Base-by-base conservation (phyloP, 176 grass and related monocot genomes). In the Lolium rigidum region DNA sequence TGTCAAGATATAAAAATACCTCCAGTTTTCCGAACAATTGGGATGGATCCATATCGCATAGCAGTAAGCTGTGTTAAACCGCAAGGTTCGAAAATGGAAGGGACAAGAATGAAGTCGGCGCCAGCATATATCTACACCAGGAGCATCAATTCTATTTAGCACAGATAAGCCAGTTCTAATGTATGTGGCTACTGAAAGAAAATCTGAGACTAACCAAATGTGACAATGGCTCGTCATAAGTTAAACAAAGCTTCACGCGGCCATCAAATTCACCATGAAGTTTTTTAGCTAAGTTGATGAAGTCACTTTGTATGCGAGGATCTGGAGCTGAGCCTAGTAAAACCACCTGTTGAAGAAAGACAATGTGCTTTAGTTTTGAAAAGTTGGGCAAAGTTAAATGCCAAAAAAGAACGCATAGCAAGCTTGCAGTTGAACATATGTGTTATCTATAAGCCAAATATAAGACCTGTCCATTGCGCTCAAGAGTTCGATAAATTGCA, bases 41-140 rank as follows among this genome's bases (percentile, higher is more conserved):
- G 97, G 75, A 98, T 92, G 82, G 97, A 94, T 38, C 97, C 97
- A 88, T 98, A 98, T 81, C 94, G 82, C 97, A 98, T 96, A 70
- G 97, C 97, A 48, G 74, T 94, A 89, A 98, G 94, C 49, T 98
- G 97, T 62, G 97, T 98, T 85, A 98, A 86, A 37, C 97, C 97
- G 11, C 97, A 98, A 35, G 97, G 97, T 82, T 98, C 97, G 4
- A 98, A 98, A 68, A 98, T 47, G 50, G 97, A 98, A 76, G 94
- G 94, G 82, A 98, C 97, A n/a, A 98, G 88, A 88, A 98, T 95
- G 67, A 98, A 95, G 82, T 98, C 97, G 21, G 97, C 83, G 4
- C 94, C 97, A 68, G 94, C 97, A 95, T 98, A 98, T 90, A 98
- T 98, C 97, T 98, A 81, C 50, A 78, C 70, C 13, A 82, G 10